Percentiles rank a stretch among this genome's conserved stretches.
phyloP scores from a whole-genome alignment of 1,139 yeast genomes.

The Hanseniaspora sp. region DNA sequence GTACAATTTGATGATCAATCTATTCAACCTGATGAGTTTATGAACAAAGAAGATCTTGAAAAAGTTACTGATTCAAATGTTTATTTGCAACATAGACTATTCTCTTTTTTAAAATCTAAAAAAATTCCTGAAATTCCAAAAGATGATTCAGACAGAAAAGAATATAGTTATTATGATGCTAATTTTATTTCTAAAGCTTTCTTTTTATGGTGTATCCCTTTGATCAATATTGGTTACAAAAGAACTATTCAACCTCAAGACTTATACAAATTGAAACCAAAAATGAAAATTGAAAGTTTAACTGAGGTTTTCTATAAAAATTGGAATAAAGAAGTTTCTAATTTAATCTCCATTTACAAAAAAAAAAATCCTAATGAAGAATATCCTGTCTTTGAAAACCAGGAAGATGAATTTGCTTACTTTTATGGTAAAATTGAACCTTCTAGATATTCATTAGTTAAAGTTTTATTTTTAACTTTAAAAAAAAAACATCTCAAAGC shows the following conservation, averaged over 20 bases:
- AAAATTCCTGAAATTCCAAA: conserved; percentile 14
- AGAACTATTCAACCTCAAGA: conserved; percentile 41
- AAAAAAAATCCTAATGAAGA: conserved; percentile 19
- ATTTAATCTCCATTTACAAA: conserved; percentile 21
- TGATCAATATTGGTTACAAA: conserved; percentile 41
- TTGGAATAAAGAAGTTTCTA: conserved; percentile 25
- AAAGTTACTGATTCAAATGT: conserved; percentile 29
- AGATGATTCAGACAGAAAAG: conserved; percentile 32
- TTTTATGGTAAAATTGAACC: conserved; percentile 28
- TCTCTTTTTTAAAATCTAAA: conserved; percentile 31
- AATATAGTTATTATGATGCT: conserved; percentile 32
- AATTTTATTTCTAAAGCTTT: conserved; percentile 35
- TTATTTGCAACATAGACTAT: conserved; percentile 32
- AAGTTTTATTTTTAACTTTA: conserved; percentile 43
- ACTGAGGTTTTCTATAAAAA: conserved; percentile 29
- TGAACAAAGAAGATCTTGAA: conserved; percentile 28
- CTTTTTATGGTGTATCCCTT: conserved; percentile 43
- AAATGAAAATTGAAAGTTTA: conserved; percentile 34
- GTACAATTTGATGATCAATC: not conserved
- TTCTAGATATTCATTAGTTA: conserved; percentile 28
- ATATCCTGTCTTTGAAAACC: conserved; percentile 21
- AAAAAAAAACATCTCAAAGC: conserved; percentile 36
- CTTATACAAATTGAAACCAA: conserved; percentile 35
- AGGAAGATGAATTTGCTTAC: conserved; percentile 19
- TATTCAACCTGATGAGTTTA: conserved; percentile 24